Evolutionary conservation across 148 eudicot genomes (phyloP).

Genomic region (Polygonum maritimum): DNA sequence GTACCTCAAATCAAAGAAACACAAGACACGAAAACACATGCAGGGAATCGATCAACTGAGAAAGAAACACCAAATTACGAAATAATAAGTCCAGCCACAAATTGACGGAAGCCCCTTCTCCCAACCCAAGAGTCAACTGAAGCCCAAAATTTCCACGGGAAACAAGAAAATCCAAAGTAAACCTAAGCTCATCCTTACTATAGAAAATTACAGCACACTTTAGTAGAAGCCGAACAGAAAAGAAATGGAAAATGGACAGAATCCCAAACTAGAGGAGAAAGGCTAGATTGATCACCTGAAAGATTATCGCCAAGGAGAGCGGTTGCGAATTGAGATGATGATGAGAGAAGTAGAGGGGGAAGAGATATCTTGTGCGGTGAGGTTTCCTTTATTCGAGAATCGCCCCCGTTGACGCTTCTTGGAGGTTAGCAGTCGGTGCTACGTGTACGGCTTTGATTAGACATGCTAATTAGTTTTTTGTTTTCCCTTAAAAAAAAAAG

Average conservation of each 20-base stretch:
- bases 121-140: background rate
- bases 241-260: background rate
- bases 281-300: background rate
- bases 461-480: too few species aligned
- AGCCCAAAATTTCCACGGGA: background rate
- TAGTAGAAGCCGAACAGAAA: background rate
- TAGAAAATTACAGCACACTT: background rate
- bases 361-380: background rate
- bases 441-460: background rate
- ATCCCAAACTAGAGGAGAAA: background rate
- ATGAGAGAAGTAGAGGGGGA: background rate
- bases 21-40: background rate
- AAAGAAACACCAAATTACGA: background rate
- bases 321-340: background rate
- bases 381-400: slow-evolving; percentile 4
- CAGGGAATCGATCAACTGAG: background rate
- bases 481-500: background rate
- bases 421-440: background rate
- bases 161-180: background rate
- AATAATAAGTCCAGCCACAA: background rate
- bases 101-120: background rate
- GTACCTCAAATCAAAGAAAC: background rate
- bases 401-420: background rate
- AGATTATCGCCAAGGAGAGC: background rate
- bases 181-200: background rate